phyloP scores from a whole-genome alignment of 345 rosid species.

The Raphanus raphanistrum region DNA sequence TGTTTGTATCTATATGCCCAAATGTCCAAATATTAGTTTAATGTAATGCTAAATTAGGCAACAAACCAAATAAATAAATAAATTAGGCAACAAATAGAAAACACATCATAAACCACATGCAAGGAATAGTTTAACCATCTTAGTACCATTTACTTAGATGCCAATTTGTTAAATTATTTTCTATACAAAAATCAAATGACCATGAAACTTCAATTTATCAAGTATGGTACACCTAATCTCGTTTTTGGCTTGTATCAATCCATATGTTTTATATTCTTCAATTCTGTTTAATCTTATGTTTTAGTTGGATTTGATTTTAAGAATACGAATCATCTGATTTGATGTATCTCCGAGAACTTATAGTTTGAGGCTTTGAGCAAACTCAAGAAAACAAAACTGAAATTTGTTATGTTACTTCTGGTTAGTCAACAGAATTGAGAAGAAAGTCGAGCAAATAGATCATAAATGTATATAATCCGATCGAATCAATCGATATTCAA shows the following conservation, averaged over 20 bases:
- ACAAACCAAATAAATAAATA: too few species aligned
- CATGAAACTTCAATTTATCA: background rate
- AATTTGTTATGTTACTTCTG: background rate
- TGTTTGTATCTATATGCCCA: background rate
- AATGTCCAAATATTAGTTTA: too few species aligned
- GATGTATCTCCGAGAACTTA: background rate
- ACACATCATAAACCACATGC: background rate
- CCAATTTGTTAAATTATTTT: background rate
- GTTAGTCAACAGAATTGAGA: background rate
- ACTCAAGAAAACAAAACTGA: background rate
- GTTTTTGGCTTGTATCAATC: slow-evolving; percentile 2
- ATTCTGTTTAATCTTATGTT: background rate
- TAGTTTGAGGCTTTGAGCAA: background rate
- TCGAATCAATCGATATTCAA: slow-evolving; percentile 15
- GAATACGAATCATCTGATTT: background rate
- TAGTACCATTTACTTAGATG: background rate
- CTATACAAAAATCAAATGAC: background rate
- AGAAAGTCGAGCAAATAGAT: background rate
- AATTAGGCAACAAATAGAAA: too few species aligned
- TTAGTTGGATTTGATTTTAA: background rate
- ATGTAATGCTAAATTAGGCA: background rate
- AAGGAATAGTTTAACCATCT: background rate
- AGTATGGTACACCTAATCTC: background rate
- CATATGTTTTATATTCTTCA: background rate
- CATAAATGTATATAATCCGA: background rate